Evolutionary conservation across 768 basidiomycete species (phyloP).

Genomic region (Cantharellus cinnabarinus): DNA sequence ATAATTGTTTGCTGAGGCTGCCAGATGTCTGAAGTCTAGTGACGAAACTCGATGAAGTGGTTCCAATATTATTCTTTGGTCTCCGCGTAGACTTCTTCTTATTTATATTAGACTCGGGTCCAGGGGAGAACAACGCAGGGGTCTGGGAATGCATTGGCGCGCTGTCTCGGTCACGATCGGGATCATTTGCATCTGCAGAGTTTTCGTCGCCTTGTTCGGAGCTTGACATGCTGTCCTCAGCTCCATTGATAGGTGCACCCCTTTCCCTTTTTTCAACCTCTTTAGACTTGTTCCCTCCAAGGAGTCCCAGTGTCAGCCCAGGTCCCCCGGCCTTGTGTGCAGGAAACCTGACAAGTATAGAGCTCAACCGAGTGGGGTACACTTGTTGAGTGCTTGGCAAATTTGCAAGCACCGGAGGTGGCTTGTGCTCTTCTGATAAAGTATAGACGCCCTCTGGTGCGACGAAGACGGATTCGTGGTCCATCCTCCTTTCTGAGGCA

Average conservation of each 20-base stretch:
- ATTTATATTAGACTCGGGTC: conserved; percentile 22
- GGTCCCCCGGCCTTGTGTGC: conserved; percentile 30
- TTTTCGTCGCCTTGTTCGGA: conserved; percentile 43
- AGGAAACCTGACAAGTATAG: conserved; percentile 42
- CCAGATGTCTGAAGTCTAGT: conserved; percentile 68
- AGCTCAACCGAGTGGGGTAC: conserved; percentile 44
- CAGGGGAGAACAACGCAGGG: conserved; percentile 37
- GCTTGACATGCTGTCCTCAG: conserved; percentile 61
- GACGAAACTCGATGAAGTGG: conserved; percentile 84
- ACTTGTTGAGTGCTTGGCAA: conserved; percentile 16
- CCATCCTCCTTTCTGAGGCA: background rate
- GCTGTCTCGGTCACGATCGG: background rate
- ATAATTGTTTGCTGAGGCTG: conserved; percentile 46
- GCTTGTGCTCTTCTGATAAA: conserved; percentile 70
- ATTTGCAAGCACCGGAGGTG: conserved; percentile 25
- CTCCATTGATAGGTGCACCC: conserved; percentile 14
- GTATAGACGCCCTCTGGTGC: conserved; percentile 84
- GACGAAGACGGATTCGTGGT: conserved; percentile 23
- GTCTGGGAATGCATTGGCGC: conserved; percentile 16
- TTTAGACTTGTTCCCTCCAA: conserved; percentile 25
- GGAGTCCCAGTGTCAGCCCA: conserved; percentile 46
- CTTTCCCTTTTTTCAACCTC: conserved; percentile 20
- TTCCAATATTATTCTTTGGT: conserved; percentile 81
- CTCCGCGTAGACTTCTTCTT: conserved; percentile 46
- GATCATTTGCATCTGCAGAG: conserved; percentile 7